These are phyloP conservation scores for Venturiaceae sp. DNA, from an alignment of 2,329 filamentous ascomycete species.

Conservation along the genomic window DNA sequence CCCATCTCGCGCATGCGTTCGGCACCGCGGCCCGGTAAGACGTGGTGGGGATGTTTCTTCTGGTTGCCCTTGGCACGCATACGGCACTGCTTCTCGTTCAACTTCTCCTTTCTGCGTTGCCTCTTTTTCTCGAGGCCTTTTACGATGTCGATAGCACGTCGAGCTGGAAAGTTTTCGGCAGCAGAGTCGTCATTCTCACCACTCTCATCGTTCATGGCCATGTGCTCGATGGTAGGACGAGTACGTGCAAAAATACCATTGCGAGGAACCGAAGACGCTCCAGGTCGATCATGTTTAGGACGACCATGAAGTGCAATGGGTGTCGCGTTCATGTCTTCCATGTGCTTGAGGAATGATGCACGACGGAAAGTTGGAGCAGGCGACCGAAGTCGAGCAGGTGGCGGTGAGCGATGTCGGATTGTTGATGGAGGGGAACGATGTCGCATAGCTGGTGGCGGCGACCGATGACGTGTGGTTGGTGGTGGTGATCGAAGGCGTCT, in stretches of 20 bases:
- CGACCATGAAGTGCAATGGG: conserved; percentile 45
- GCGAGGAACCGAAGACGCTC: conserved; percentile 80
- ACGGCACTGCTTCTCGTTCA: conserved; percentile 80
- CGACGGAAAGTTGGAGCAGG: conserved; percentile 60
- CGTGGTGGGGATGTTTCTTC: conserved; percentile 43
- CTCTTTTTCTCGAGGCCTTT: conserved; percentile 93
- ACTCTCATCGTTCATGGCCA: conserved; percentile 28
- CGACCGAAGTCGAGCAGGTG: conserved; percentile 46
- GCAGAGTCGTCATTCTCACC: conserved; percentile 30
- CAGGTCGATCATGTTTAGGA: conserved; percentile 49
- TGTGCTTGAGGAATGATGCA: conserved; percentile 24
- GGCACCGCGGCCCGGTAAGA: conserved; percentile 75
- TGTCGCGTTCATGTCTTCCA: conserved; percentile 23
- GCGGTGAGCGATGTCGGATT: conserved; percentile 22
- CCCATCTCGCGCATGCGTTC: conserved; percentile 92
- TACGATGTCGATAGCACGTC: conserved; percentile 95
- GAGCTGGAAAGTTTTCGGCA: conserved; percentile 46
- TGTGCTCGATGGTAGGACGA: conserved; percentile 30
- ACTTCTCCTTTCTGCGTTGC: conserved; percentile 85
- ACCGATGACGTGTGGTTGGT: conserved; percentile 50
- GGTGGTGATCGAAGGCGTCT: conserved; percentile 45
- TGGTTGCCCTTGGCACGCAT: conserved; percentile 60
- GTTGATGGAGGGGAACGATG: conserved; percentile 6
- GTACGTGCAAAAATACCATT: conserved; percentile 44
- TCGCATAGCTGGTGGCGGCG: conserved; percentile 40